Percentiles rank a stretch among this genome's conserved stretches.
phyloP scores from a whole-genome alignment of 208 protist genomes.

The Tritrichomonas foetus region DNA sequence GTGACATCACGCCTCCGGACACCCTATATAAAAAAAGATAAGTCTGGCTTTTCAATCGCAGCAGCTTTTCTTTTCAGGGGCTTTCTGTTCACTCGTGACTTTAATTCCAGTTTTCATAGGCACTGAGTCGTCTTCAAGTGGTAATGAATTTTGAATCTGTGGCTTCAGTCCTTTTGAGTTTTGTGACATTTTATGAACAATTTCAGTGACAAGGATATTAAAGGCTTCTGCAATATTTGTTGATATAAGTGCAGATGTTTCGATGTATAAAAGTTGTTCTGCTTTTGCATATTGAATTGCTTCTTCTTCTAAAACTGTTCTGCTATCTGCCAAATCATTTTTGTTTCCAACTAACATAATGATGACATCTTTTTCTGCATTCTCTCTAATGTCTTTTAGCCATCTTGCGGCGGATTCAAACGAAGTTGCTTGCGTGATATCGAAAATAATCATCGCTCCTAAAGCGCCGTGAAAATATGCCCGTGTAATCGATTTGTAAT shows the following conservation, averaged over 20 bases:
- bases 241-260: neutral
- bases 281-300: neutral
- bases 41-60: no score
- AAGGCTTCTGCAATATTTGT: neutral
- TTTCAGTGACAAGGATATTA: slow-evolving; percentile 74
- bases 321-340: slow-evolving; percentile 41
- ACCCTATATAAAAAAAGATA: no score
- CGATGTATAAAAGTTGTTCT: neutral
- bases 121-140: no score
- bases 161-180: no score
- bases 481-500: neutral
- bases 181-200: neutral
- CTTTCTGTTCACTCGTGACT: no score
- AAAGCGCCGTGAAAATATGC: slow-evolving; percentile 45
- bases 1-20: no score
- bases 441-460: slow-evolving; percentile 41
- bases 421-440: slow-evolving; percentile 41
- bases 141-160: no score
- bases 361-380: slow-evolving; percentile 6
- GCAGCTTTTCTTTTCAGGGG: no score
- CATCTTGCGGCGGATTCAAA: slow-evolving; percentile 42
- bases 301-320: neutral
- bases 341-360: slow-evolving; percentile 51
- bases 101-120: no score
- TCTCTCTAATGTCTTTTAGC: slow-evolving; percentile 41